phyloP scores from a whole-genome alignment of 164 flowering plant species.

The Cinnamomum micranthum region DNA sequence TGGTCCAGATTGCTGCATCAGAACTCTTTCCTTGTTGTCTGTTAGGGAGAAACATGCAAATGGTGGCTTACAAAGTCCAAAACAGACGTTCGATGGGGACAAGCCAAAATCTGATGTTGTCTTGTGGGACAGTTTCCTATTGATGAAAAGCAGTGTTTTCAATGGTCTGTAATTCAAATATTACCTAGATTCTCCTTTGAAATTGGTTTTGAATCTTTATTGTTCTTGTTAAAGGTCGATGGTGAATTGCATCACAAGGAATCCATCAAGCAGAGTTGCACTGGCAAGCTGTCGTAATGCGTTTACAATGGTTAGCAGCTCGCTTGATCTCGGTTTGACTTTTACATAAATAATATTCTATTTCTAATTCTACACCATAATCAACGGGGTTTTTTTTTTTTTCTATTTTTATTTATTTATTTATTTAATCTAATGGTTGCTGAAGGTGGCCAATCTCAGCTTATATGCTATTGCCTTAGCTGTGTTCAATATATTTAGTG shows the following conservation, averaged over 20 bases:
- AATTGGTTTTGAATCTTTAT: not conserved
- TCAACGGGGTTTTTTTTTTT: not conserved
- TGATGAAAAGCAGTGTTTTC: not conserved
- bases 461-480: conserved; percentile 73
- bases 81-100: not conserved
- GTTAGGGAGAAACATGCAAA: too few species aligned
- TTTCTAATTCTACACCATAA: not conserved
- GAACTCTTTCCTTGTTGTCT: too few species aligned
- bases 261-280: conserved; percentile 84
- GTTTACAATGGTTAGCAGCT: conserved; percentile 71
- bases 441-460: conserved; percentile 87
- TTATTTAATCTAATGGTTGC: conserved; percentile 1
- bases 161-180: not conserved
- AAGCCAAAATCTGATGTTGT: not conserved
- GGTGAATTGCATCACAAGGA: conserved; percentile 87
- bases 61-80: too few species aligned
- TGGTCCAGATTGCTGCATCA: not conserved
- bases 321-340: not conserved
- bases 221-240: conserved; percentile 71
- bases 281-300: conserved; percentile 94
- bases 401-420: too few species aligned
- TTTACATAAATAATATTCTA: not conserved
- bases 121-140: not conserved
- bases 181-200: not conserved
- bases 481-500: conserved; percentile 42